Evolutionary conservation across 2,329 filamentous ascomycete species (phyloP).

Genomic region (Anisogramma anomala): DNA sequence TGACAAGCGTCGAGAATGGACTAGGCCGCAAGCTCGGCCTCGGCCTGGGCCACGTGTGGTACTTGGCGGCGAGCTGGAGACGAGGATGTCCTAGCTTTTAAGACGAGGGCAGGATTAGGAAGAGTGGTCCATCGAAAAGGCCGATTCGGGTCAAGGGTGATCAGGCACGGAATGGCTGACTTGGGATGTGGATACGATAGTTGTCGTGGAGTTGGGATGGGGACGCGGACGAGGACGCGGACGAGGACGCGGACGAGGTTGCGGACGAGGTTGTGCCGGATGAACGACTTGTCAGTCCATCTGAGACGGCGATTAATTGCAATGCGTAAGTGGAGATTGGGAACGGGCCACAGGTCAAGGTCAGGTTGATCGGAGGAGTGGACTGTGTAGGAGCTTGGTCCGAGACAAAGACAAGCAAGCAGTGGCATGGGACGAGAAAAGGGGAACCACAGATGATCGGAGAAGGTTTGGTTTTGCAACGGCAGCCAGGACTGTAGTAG

Average conservation of each 20-base stretch:
- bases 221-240: not conserved
- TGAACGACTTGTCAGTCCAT: conserved; percentile 13
- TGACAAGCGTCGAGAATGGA: not conserved
- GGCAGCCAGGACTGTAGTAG: not conserved
- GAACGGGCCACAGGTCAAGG: not conserved
- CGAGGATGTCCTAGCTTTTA: too few relatives aligned
- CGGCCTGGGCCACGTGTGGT: not conserved
- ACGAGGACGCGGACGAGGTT: not conserved
- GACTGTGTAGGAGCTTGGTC: not conserved
- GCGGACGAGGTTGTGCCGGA: not conserved
- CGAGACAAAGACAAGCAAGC: not conserved
- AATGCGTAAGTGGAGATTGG: not conserved
- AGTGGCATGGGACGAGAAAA: too few relatives aligned
- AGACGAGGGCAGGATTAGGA: too few relatives aligned
- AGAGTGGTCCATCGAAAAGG: too few relatives aligned
- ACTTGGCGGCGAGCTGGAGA: too few relatives aligned
- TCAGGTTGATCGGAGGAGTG: not conserved
- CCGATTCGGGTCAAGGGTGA: too few relatives aligned
- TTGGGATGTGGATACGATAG: too few relatives aligned
- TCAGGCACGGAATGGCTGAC: too few relatives aligned
- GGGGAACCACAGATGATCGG: not conserved
- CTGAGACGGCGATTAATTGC: conserved; percentile 6
- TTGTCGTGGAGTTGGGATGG: too few relatives aligned
- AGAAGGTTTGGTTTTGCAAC: not conserved
- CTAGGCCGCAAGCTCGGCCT: conserved; percentile 5